phyloP scores from a whole-genome alignment of 495 filamentous ascomycete genomes.

The Staphylotrichum tortipilum region DNA sequence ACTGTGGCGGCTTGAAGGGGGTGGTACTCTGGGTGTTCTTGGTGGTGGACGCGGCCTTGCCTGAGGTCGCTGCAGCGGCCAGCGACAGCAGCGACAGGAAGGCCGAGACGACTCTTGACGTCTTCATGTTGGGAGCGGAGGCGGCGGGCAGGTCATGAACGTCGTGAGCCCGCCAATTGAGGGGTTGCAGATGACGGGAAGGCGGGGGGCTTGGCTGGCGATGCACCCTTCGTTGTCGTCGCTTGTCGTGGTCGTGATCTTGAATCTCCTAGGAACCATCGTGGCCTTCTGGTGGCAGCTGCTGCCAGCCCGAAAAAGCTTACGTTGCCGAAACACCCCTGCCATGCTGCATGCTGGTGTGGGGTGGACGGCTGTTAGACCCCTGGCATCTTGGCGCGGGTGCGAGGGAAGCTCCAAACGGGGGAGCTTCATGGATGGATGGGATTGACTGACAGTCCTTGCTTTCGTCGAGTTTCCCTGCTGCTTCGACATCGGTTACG shows the following conservation, averaged over 20 bases:
- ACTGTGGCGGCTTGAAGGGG: constrained; percentile 76
- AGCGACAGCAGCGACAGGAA: constrained; percentile 40
- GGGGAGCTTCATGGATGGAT: no score
- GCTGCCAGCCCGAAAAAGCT: constrained; percentile 26
- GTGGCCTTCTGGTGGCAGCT: constrained; percentile 25
- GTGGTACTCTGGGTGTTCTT: constrained; percentile 29
- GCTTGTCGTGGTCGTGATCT: no score
- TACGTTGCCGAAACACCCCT: constrained; percentile 33
- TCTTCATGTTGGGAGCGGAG: constrained; percentile 43
- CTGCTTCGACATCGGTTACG: no score
- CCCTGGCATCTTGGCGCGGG: no score
- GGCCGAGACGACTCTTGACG: constrained; percentile 41
- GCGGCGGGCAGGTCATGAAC: constrained; percentile 32
- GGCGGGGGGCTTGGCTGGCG: constrained; percentile 7
- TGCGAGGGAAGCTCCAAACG: no score
- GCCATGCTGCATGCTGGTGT: constrained; percentile 1
- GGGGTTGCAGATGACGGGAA: not conserved
- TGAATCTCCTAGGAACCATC: no score
- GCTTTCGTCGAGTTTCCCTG: no score
- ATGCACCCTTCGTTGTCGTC: constrained; percentile 8
- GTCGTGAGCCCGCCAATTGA: constrained; percentile 14
- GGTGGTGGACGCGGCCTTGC: not conserved
- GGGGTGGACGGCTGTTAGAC: not conserved
- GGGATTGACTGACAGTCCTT: no score
- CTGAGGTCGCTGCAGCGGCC: constrained; percentile 27